phyloP scores from a whole-genome alignment of 345 rosid genomes.

The Raphanus sativus region DNA sequence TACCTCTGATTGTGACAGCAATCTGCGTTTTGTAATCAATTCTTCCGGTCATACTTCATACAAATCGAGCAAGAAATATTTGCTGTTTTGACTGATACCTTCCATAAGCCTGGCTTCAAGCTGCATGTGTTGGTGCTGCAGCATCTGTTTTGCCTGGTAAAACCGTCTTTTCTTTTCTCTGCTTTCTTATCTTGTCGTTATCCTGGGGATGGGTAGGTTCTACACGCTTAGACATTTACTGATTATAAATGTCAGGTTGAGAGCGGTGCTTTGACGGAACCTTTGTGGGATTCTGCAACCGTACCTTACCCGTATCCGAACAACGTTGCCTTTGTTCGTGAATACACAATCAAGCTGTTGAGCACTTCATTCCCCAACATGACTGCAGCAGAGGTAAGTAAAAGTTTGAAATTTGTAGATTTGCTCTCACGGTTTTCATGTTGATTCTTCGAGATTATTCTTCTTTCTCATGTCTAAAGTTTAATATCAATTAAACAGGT shows the following conservation, averaged over 20 bases:
- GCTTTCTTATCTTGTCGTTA: not conserved
- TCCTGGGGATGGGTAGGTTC: not conserved
- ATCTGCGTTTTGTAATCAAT: constrained; percentile 91
- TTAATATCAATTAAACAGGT: constrained; percentile 51
- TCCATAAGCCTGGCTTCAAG: constrained; percentile 99
- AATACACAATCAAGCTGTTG: constrained; percentile 86
- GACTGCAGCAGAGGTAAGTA: constrained; percentile 76
- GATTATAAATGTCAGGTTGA: constrained; percentile 56
- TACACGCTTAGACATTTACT: not conserved
- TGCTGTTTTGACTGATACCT: constrained; percentile 94
- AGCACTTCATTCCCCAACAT: constrained; percentile 95
- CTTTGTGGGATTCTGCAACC: constrained; percentile 85
- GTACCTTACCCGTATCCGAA: constrained; percentile 74
- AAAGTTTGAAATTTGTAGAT: not conserved
- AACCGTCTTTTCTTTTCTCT: not conserved
- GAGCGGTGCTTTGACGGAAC: constrained; percentile 78
- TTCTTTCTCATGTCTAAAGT: not conserved
- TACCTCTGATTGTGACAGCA: constrained; percentile 46
- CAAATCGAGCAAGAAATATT: constrained; percentile 88
- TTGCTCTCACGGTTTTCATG: not conserved
- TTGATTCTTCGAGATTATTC: not conserved
- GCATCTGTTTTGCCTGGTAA: constrained; percentile 85
- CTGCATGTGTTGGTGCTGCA: constrained; percentile 89
- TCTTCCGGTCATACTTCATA: constrained; percentile 51
- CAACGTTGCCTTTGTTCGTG: constrained; percentile 79